These are phyloP conservation scores for Lavandula angustifolia DNA, from an alignment of 257 asterid species.

Conservation along the genomic window DNA sequence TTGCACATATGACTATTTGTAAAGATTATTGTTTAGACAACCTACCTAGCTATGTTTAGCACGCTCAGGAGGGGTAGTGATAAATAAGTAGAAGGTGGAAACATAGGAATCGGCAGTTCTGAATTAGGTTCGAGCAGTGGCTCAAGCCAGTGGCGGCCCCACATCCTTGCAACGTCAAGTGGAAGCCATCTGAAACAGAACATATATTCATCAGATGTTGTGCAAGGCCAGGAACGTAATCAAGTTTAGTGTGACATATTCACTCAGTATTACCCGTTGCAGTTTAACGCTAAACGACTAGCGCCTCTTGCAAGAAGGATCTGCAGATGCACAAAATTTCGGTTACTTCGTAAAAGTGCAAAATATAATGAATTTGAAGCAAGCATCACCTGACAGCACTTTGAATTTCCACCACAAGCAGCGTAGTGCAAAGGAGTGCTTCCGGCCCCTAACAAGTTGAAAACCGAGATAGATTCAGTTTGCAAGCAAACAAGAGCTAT, in stretches of 20 bases:
- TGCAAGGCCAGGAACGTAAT: background rate
- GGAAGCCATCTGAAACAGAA: constrained; percentile 92
- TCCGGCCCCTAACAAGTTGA: constrained; percentile 70
- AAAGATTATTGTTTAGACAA: background rate
- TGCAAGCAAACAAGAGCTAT: constrained; percentile 14
- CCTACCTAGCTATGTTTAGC: constrained; percentile 86
- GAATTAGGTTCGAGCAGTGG: constrained; percentile 72
- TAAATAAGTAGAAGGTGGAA: constrained; percentile 78
- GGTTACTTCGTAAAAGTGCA: background rate
- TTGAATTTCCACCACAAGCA: constrained; percentile 95
- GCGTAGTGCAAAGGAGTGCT: constrained; percentile 98
- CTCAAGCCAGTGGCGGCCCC: constrained; percentile 99
- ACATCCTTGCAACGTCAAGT: constrained; percentile 88
- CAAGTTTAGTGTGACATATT: constrained; percentile 1
- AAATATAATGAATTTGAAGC: constrained; percentile 19
- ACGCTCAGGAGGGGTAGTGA: constrained; percentile 91
- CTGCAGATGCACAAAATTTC: constrained; percentile 43
- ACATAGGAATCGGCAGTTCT: constrained; percentile 54
- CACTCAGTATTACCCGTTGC: constrained; percentile 71
- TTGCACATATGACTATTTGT: background rate
- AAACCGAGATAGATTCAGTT: background rate
- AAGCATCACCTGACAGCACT: constrained; percentile 85
- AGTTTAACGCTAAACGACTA: constrained; percentile 81
- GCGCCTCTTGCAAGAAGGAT: constrained; percentile 90
- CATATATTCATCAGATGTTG: constrained; percentile 16